Base-by-base conservation (phyloP, 768 basidiomycete genomes). In the Tricholoma terreum region DNA sequence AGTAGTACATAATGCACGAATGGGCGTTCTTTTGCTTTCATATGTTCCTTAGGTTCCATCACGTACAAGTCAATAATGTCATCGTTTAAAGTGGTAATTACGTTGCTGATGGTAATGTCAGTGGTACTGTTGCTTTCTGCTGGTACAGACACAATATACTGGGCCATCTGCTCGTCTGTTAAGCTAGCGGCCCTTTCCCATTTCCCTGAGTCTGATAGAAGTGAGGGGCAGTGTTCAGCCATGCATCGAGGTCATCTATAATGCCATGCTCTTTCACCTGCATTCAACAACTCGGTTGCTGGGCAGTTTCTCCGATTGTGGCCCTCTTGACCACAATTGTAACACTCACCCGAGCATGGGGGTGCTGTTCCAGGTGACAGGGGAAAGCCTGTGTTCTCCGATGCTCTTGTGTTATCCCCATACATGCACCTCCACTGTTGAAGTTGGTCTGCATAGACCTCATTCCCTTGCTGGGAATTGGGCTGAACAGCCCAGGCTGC, bases 1-100 rank as follows among this genome's bases (percentile, higher is more conserved):
- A 72, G 46, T 3, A n/a, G 31, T 1, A 69, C 51, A 12, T 35
- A 38, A 21, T 70, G 69, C 21, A 62, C 52, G 49, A 72, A 72
- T 10, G 66, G 66, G 15, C 31, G 34, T 24, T 45, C 43, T 10
- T 7, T 45, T 24, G 21, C 5, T 45, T 10, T 45, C 9, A 12
- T 45, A 24, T 15, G 4, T 4, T 45, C 11, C 8, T 45, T 15
- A 22, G 8, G 43, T 22, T 1, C 11, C 43, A 24, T 22, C 10
- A 5, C 21, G 12, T 45, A 45, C 43, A 45, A 12, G 21, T 45
- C 43, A 50, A 50, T 50, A 15, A 31, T 12, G 9, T 50, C 14
- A 12, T 50, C 19, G 12, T 50, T 35, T n/a, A 27, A 2, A 17
- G 24, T n/a, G 2, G 27, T 15, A 50, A n/a, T 2, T 31, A 33